Base-by-base conservation (phyloP, 352 stramenopile species). In the Pythium phragmitis region DNA sequence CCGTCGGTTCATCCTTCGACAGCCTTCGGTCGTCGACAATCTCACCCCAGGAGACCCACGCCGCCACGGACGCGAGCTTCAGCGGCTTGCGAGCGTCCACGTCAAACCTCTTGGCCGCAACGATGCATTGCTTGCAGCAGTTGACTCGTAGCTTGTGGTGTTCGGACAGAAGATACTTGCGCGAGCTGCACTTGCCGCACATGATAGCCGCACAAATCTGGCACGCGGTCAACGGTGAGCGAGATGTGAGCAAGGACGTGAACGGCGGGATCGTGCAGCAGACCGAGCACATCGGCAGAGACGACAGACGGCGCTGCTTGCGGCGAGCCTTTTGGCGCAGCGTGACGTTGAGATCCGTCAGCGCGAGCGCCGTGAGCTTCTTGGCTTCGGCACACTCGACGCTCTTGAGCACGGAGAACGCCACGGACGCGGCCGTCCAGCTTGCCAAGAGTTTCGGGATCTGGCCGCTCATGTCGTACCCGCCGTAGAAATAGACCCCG, bases 351-450 rank as follows among this genome's bases (percentile, higher is more conserved):
- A 43, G 34, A 28, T 23, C 42, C 2, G 42, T 23, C 33, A 54
- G 17, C 16, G 41, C 45, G 41, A 71, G 41, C 11, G 65, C 59
- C 46, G 65, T 72, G 57, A 72, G 65, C 49, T 73, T 76, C 57
- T 73, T 73, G 43, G 60, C 63, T 53, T 76, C 55, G 8, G 60
- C 69, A 26, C 65, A 76, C 47, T 52, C 56, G 43, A 68, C 66
- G 36, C 47, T 57, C 53, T 76, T 70, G 55, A 50, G 59, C 49
- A 63, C 68, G 12, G 54, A 54, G 23, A 73, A 68, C 12, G 71
- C 49, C 28, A 46, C 62, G 4, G 28, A 19, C 7, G 58, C 66
- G 6, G 65, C 59, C 28, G 65, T 70, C 33, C 54, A 73, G 61
- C 65, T 61, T 12, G 65, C 65, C 7, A 73, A 45, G 34, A 55